These are phyloP conservation scores for Bocquillonia castaneifolia DNA, from an alignment of 441 rosid genomes.

Conservation along the genomic window DNA sequence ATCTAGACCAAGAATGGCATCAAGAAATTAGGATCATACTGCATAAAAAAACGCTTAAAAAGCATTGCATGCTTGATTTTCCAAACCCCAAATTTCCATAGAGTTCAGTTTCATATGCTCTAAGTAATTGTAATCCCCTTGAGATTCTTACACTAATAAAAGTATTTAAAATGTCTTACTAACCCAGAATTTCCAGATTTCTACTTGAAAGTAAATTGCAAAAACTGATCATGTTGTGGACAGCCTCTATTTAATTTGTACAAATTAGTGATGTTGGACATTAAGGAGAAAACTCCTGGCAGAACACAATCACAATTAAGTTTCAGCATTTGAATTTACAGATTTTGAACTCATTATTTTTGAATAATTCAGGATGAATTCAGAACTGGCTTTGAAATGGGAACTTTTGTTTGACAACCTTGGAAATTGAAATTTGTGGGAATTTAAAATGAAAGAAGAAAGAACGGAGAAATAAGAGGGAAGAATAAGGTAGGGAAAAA, in stretches of 20 bases:
- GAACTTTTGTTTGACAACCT: not conserved
- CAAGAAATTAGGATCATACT: not conserved
- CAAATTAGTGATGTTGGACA: not conserved
- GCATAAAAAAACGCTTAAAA: not conserved
- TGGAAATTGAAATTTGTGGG: not conserved
- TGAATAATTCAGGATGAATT: too few species aligned
- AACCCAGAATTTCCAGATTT: not conserved
- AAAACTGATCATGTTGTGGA: not conserved
- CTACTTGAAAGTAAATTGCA: not conserved
- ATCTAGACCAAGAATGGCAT: not conserved
- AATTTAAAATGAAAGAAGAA: not conserved
- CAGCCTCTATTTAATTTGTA: not conserved
- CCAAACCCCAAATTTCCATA: not conserved
- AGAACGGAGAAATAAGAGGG: not conserved
- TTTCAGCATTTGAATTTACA: not conserved
- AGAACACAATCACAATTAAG: not conserved
- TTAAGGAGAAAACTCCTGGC: not conserved
- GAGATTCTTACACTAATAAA: not conserved
- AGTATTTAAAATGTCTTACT: not conserved
- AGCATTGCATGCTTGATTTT: not conserved
- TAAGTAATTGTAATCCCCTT: not conserved
- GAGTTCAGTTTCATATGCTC: not conserved
- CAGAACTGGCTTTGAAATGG: not conserved
- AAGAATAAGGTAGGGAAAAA: not conserved
- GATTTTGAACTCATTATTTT: too few species aligned